These are phyloP conservation scores for Hygrocybe coccinea DNA, from an alignment of 768 basidiomycete species.

Conservation along the genomic window DNA sequence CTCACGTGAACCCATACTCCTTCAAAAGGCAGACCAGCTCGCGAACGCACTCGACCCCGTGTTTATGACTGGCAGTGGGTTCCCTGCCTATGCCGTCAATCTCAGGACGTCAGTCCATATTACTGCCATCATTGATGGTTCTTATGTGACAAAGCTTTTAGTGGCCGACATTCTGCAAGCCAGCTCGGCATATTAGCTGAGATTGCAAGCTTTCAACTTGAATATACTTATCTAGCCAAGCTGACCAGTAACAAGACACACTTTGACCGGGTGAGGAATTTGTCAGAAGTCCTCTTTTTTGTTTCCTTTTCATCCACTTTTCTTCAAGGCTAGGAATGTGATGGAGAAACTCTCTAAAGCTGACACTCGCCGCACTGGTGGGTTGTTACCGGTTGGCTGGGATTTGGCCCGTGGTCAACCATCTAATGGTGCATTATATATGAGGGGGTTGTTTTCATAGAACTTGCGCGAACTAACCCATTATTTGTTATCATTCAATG, in stretches of 20 bases:
- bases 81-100: conserved; percentile 70
- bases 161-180: conserved; percentile 17
- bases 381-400: conserved; percentile 65
- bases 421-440: conserved; percentile 40
- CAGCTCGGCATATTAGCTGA: conserved; percentile 61
- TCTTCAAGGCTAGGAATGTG: conserved; percentile 42
- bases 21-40: conserved; percentile 73
- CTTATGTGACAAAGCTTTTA: conserved; percentile 28
- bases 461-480: too few species aligned
- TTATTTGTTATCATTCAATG: not conserved
- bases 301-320: not conserved
- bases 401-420: conserved; percentile 45
- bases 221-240: conserved; percentile 80
- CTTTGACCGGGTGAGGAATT: conserved; percentile 29
- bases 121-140: not conserved
- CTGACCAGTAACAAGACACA: conserved; percentile 66
- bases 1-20: conserved; percentile 54
- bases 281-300: conserved; percentile 8
- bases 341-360: conserved; percentile 45
- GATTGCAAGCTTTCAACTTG: conserved; percentile 75
- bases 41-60: conserved; percentile 65
- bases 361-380: conserved; percentile 44
- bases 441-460: too few species aligned
- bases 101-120: conserved; percentile 44
- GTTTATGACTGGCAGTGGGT: conserved; percentile 64